A percentile compares a stretch with the other conserved stretches of the same genome.
Evolutionary conservation across 1,139 yeast species (phyloP).

Genomic region (Hyphopichia burtonii): DNA sequence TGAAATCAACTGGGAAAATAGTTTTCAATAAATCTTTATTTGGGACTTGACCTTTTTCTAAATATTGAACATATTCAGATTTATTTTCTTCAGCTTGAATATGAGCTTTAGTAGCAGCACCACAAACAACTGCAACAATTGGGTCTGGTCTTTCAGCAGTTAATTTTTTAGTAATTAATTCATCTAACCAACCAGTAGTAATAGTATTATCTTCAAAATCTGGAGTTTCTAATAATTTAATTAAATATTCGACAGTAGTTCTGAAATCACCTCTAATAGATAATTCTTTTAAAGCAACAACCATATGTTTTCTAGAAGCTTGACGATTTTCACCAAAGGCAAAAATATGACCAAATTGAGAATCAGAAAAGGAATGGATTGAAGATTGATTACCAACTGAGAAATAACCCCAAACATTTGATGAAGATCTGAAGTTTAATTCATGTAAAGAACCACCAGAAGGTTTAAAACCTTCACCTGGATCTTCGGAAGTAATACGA

Average conservation of each 20-base stretch:
- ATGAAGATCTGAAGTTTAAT: slow-evolving; percentile 91
- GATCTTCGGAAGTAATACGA: slow-evolving; percentile 98
- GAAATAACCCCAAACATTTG: slow-evolving; percentile 99
- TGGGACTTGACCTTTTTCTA: slow-evolving; percentile 96
- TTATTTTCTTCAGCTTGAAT: slow-evolving; percentile 72
- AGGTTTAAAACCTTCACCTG: slow-evolving; percentile 98
- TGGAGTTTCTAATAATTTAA: slow-evolving; percentile 91
- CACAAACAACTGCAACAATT: slow-evolving; percentile 86
- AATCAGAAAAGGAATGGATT: slow-evolving; percentile 95
- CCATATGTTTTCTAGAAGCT: slow-evolving; percentile 98
- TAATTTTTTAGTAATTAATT: slow-evolving; percentile 84
- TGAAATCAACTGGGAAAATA: slow-evolving; percentile 88
- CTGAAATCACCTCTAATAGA: slow-evolving; percentile 98
- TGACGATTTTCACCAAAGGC: slow-evolving; percentile 99
- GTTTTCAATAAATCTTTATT: slow-evolving; percentile 77
- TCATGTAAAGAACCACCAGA: slow-evolving; percentile 96
- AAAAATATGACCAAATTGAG: slow-evolving; percentile 97
- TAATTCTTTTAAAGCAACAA: slow-evolving; percentile 93
- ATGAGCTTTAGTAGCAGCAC: slow-evolving; percentile 95
- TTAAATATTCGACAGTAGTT: slow-evolving; percentile 95
- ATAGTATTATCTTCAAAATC: slow-evolving; percentile 95
- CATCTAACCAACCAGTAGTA: slow-evolving; percentile 99
- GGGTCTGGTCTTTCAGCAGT: slow-evolving; percentile 98
- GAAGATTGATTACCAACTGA: slow-evolving; percentile 96
- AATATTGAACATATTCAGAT: slow-evolving; percentile 63